Evolutionary conservation across 2,329 filamentous ascomycete species (phyloP).

Genomic region (Cladosporium velox): DNA sequence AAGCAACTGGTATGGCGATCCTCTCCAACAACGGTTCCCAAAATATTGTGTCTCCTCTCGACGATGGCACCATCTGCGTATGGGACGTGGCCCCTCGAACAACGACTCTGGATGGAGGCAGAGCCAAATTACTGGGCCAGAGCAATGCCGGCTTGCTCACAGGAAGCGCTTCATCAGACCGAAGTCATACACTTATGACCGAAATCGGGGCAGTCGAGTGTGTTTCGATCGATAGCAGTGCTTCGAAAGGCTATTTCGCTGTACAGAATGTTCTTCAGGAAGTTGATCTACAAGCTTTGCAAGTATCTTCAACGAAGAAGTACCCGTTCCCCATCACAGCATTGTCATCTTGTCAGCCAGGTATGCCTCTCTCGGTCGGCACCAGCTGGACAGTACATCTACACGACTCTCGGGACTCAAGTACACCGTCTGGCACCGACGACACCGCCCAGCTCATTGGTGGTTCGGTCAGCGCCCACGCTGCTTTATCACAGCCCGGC

Average conservation of each 20-base stretch:
- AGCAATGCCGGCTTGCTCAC: conserved; percentile 70
- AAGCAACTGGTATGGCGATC: conserved; percentile 70
- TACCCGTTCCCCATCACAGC: conserved; percentile 85
- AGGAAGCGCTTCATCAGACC: conserved; percentile 50
- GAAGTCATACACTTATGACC: conserved; percentile 62
- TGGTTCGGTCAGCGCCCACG: conserved; percentile 53
- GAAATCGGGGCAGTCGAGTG: conserved; percentile 75
- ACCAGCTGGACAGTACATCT: conserved; percentile 80
- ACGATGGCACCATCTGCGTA: conserved; percentile 83
- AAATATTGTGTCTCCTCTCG: conserved; percentile 73
- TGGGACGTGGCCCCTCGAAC: conserved; percentile 62
- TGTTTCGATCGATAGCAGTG: conserved; percentile 72
- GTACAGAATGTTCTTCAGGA: conserved; percentile 76
- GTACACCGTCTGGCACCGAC: conserved; percentile 7
- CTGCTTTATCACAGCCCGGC: conserved; percentile 75
- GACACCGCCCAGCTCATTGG: conserved; percentile 33
- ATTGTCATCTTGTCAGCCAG: conserved; percentile 67
- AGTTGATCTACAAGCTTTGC: conserved; percentile 74
- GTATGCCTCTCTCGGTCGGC: conserved; percentile 77
- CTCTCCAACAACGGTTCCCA: conserved; percentile 61
- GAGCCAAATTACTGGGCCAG: conserved; percentile 64
- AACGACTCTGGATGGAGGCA: conserved; percentile 24
- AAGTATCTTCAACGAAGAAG: conserved; percentile 66
- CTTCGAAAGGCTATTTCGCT: conserved; percentile 74
- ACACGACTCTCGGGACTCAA: conserved; percentile 67